These are phyloP conservation scores for Dictyostelium purpureum DNA, from an alignment of 78 protist genomes.

Conservation along the genomic window DNA sequence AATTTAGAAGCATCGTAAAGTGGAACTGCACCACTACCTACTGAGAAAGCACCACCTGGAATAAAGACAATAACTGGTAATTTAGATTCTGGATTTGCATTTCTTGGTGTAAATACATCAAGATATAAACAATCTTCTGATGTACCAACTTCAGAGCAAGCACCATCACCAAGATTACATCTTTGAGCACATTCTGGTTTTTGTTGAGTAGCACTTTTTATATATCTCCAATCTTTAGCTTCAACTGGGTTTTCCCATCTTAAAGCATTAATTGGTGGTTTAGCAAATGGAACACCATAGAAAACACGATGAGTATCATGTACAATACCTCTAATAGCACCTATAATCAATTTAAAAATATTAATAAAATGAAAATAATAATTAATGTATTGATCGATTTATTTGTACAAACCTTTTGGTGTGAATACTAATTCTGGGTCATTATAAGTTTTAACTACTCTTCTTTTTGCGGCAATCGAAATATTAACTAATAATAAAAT, in stretches of 20 bases:
- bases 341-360: too few species aligned
- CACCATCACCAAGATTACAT: not conserved
- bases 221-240: not conserved
- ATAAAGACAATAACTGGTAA: not conserved
- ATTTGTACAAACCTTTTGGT: too few species aligned
- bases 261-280: not conserved
- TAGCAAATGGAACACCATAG: conserved; percentile 24
- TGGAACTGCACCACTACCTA: conserved; percentile 26
- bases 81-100: too few species aligned
- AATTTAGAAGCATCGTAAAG: not conserved
- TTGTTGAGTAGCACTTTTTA: not conserved
- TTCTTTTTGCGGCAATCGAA: too few species aligned
- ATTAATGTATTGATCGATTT: too few species aligned
- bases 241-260: not conserved
- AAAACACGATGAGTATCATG: not conserved
- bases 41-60: conserved; percentile 10
- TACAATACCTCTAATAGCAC: not conserved
- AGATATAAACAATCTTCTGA: conserved; percentile 32
- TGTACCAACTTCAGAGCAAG: conserved; percentile 3
- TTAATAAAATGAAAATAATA: too few species aligned
- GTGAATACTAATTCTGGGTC: too few species aligned
- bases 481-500: too few species aligned
- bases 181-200: not conserved
- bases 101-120: conserved; percentile 54
- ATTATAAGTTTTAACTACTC: too few species aligned